Conservation (phyloP, 1,284 basidiomycete genomes). For the Sporisorium iseilematis-ciliati region DNA sequence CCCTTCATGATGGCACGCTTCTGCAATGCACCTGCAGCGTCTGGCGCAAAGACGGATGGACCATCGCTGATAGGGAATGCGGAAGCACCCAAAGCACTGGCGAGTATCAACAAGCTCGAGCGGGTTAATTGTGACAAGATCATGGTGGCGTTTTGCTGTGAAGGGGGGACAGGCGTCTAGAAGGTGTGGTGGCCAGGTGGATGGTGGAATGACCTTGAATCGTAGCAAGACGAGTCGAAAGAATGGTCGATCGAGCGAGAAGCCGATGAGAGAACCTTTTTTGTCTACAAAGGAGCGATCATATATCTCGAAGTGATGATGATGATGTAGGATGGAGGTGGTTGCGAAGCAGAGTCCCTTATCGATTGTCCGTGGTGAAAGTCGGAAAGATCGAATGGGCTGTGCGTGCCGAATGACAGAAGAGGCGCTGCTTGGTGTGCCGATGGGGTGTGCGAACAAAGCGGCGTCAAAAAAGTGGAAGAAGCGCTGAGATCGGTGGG, state of each 20-base stretch:
- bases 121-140: slow-evolving; percentile 6
- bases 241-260: slow-evolving; percentile 8
- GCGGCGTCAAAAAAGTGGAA: slow-evolving; percentile 6
- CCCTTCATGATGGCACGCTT: slow-evolving; percentile 54
- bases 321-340: background rate
- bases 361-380: background rate
- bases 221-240: background rate
- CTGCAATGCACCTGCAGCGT: slow-evolving; percentile 27
- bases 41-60: slow-evolving; percentile 28
- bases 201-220: background rate
- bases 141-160: slow-evolving; percentile 1
- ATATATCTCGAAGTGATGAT: slow-evolving; percentile 2
- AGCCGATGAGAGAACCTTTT: background rate
- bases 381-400: background rate
- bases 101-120: slow-evolving; percentile 19
- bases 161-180: background rate
- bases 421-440: background rate
- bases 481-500: background rate
- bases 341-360: background rate
- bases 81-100: slow-evolving; percentile 18
- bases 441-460: slow-evolving; percentile 1
- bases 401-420: background rate
- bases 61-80: slow-evolving; percentile 30
- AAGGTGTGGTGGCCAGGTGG: background rate
- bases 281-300: slow-evolving; percentile 6